Evolutionary conservation across 2,329 filamentous ascomycete species (phyloP).

Genomic region (Aplosporella prunicola): DNA sequence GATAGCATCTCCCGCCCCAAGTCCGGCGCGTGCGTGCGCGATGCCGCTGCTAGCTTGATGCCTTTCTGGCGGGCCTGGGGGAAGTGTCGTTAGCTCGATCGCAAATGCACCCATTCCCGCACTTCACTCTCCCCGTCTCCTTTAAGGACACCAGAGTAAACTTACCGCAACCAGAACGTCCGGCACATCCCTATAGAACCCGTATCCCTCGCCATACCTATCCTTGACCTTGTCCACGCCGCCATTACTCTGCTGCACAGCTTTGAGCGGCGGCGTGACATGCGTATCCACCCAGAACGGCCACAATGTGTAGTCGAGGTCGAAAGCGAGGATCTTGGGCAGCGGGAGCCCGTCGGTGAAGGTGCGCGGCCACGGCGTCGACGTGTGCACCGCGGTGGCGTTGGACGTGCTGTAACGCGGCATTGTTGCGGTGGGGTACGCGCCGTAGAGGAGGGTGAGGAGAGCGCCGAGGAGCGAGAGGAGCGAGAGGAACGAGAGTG

Average conservation of each 20-base stretch:
- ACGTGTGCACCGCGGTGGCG: constrained; percentile 27
- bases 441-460: not conserved
- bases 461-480: constrained; percentile 2
- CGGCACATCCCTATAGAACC: constrained; percentile 39
- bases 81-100: too few species aligned
- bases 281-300: constrained; percentile 97
- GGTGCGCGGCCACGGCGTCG: constrained; percentile 39
- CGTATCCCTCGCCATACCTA: constrained; percentile 36
- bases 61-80: constrained; percentile 26
- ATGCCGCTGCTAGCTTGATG: constrained; percentile 62
- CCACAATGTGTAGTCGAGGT: constrained; percentile 98
- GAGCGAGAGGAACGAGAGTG: not conserved
- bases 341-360: constrained; percentile 61
- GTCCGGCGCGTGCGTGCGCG: constrained; percentile 69
- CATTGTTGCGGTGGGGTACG: constrained; percentile 16
- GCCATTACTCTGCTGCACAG: constrained; percentile 23
- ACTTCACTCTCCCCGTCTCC: not conserved
- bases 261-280: constrained; percentile 62
- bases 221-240: constrained; percentile 43
- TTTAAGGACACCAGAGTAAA: constrained; percentile 1
- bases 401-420: constrained; percentile 20
- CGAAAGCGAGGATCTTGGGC: constrained; percentile 79
- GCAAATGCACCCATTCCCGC: too few species aligned
- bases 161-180: constrained; percentile 31
- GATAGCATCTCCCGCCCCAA: constrained; percentile 73